Evolutionary conservation across 768 basidiomycete species (phyloP), one percentile per base, ranked within the genome.

Genomic region (Phallus indusiatus): DNA sequence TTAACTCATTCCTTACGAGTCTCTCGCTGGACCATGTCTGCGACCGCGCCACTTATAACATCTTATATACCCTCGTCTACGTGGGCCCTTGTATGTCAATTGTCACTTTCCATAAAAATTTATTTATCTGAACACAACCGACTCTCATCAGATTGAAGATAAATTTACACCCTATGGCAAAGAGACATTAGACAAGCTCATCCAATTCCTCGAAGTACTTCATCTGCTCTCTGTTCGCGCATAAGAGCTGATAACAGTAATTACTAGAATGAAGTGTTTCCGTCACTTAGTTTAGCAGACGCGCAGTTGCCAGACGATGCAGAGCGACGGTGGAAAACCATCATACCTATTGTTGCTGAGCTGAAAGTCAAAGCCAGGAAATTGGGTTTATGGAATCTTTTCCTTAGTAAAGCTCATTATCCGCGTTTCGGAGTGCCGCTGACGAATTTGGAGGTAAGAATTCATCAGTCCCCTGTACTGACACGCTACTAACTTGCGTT

Each of bases 371-470:
- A 88, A 70, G 96, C 95, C 0, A 90, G 85, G 74, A 81, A 82
- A 67, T 81, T 84, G 24, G 96, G 96, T 2, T 78, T 99, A 42
- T 99, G 96, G 96, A 98, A 98, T 69, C 78, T 99, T 37, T 98
- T 97, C 78, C 77, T 98, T 62, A 93, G 90, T 81, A 92, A 93
- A 73, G 79, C 82, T 28, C 95, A 96, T 68, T 97, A 95, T 69
- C 94, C 93, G 8, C 77, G 88, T 64, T 80, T 83, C 66, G 95
- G 95, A 47, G 87, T 93, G 5, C 86, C 87, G n/a, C 76, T 98
- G 63, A 86, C 85, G 16, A 98, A 97, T 71, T 78, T 99, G 50
- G 96, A 99, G 80, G 93, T 93, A 63, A 49, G 78, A 48, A 53
- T 14, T 24, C 47, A 62, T 56, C 37, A 7, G 18, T 52, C 36